Percentiles rank a stretch among this genome's conserved stretches.
phyloP scores from a whole-genome alignment of 2,329 filamentous ascomycete genomes.

The Botrytis medusae region DNA sequence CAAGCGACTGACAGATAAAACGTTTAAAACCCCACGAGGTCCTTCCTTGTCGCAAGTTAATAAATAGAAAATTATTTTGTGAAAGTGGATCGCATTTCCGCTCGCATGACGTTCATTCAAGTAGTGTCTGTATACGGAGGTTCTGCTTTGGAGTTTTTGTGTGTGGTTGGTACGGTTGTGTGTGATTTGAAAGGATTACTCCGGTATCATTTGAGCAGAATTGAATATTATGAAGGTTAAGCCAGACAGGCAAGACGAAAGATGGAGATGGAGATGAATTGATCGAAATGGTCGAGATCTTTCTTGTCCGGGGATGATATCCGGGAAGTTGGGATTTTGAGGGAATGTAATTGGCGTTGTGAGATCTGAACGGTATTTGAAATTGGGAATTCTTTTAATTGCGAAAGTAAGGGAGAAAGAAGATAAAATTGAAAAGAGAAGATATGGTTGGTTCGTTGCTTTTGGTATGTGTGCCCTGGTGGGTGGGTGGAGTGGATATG shows the following conservation, averaged over 20 bases:
- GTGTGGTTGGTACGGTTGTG: neutral
- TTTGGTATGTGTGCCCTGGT: slow-evolving; percentile 8
- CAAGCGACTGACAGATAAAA: neutral
- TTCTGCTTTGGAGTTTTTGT: neutral
- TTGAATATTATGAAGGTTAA: neutral
- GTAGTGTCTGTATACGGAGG: neutral
- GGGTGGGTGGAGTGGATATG: neutral
- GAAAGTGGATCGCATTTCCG: slow-evolving; percentile 14
- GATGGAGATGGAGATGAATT: neutral
- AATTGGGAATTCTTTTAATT: slow-evolving; percentile 21
- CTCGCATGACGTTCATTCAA: slow-evolving; percentile 21
- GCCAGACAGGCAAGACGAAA: slow-evolving; percentile 12
- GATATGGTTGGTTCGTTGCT: slow-evolving; percentile 19
- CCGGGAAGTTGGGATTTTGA: neutral
- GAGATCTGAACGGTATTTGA: slow-evolving; percentile 2
- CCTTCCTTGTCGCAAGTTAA: slow-evolving; percentile 23
- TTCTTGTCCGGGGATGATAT: neutral
- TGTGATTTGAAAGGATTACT: neutral
- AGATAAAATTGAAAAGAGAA: slow-evolving; percentile 6
- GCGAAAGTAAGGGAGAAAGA: slow-evolving; percentile 19
- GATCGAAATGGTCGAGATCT: slow-evolving; percentile 5
- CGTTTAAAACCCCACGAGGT: slow-evolving; percentile 18
- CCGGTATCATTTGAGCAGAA: neutral
- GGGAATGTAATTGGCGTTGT: slow-evolving; percentile 13
- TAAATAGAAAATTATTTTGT: slow-evolving; percentile 18